Conservation (phyloP, 1,139 yeast genomes). For the Tardiomyces depauwii region DNA sequence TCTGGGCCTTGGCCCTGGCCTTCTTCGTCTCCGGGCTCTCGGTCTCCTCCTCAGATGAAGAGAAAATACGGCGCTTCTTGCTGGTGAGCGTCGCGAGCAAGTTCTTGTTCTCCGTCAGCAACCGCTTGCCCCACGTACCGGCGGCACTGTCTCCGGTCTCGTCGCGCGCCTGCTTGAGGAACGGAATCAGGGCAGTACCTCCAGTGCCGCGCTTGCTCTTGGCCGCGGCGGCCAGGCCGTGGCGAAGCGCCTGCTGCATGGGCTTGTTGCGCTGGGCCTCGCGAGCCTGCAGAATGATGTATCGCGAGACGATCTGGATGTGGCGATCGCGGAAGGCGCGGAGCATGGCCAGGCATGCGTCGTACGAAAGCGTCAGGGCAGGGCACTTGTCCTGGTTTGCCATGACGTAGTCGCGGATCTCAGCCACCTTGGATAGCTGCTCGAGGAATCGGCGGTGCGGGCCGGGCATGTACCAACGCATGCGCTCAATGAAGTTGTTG, state of each 20-base stretch:
- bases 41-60: conserved; percentile 12
- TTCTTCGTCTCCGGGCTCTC: conserved; percentile 3
- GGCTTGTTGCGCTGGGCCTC: conserved; percentile 20
- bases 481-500: conserved; percentile 65
- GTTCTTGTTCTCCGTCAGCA: conserved; percentile 39
- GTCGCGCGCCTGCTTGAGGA: conserved; percentile 88
- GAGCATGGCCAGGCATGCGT: conserved; percentile 84
- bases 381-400: conserved; percentile 32
- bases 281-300: conserved; percentile 65
- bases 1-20: not conserved
- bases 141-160: conserved; percentile 93
- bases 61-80: conserved; percentile 1
- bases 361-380: conserved; percentile 62
- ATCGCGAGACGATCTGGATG: conserved; percentile 83
- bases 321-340: conserved; percentile 86
- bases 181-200: conserved; percentile 84
- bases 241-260: conserved; percentile 18
- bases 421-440: conserved; percentile 45
- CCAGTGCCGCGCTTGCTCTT: conserved; percentile 61
- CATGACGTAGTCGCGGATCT: conserved; percentile 53
- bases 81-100: conserved; percentile 5
- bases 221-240: conserved; percentile 23
- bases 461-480: conserved; percentile 86
- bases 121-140: conserved; percentile 75
- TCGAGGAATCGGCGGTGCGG: conserved; percentile 65